Base-by-base conservation (phyloP, 1,284 basidiomycete species). In the Mrakiaceae sp. region DNA sequence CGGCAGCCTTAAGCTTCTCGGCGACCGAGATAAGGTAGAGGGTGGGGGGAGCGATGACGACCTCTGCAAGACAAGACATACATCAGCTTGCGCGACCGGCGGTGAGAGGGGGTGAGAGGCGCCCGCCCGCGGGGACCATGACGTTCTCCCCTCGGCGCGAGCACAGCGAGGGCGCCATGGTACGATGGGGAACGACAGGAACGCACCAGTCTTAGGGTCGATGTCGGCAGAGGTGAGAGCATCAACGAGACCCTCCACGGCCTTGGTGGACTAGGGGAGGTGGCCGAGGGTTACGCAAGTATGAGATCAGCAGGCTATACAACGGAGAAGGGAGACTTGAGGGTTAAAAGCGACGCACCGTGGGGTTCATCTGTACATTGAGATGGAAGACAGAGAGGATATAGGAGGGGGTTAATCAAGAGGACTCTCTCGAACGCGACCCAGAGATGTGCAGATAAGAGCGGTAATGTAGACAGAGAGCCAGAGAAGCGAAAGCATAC, bases 41-140 rank as follows among this genome's bases (percentile, higher is more conserved):
- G 0, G 90, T 78, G n/a, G 93, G 93, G 8, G 92, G 91, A 8
- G 93, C 85, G 70, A 97, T 84, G 71, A 95, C 87, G 73, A 95
- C 86, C 84, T 96, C 93, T 92, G 74, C 6, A 40, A 16, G 44
- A 51, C 47, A 42, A 7, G 47, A 61, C 7, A 9, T 10, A 27
- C 39, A 40, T 16, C 50, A 12, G 63, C 54, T 48, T 66, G 64
- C 43, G 43, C 16, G 49, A 50, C 44, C 62, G 47, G 40, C 49
- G 39, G 59, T 10, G n/a, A 16, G 43, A 46, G 50, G 59, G 16
- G 48, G 50, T 14, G 27, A 39, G 50, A 12, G 50, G 5, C 11
- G 46, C 4, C 27, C 52, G 11, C 52, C 16, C 54, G 58, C 39
- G 53, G 53, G 43, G 57, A 58, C 44, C 40, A n/a, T 58, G 57